Base-by-base conservation (phyloP, 2,329 filamentous ascomycete species). In the Tolypocladium amazonense region DNA sequence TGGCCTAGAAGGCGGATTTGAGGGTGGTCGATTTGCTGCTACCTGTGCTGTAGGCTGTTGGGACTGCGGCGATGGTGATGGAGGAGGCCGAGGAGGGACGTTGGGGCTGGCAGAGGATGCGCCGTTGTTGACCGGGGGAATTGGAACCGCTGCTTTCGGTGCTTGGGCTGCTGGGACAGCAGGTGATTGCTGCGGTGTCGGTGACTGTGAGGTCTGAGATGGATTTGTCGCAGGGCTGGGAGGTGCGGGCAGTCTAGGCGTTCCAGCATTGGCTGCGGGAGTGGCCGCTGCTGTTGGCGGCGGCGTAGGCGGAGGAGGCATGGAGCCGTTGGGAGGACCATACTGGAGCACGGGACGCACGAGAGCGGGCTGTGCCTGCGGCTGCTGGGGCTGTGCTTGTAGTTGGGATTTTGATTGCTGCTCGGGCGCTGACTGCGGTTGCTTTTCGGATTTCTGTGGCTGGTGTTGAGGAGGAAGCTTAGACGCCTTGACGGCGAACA, bases 401-500 rank as follows among this genome's bases (percentile, higher is more conserved):
- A 43, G 20, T 62, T 60, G 57, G 23, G 59, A 41, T 57, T 56
- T 64, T 61, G 56, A 64, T n/a, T 57, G 59, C 52, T 67, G 72
- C 60, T 15, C 59, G 7, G 62, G 45, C 1, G 56, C 18, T 52
- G 58, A 56, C 23, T 61, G 61, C 18, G 56, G 43, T 39, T 58
- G 61, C 30, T 39, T 30, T n/a, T 37, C 59, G 23, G 59, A 35
- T 38, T 62, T 59, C n/a, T 58, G 59, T n/a, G 64, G 60, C 60
- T 61, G 67, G 55, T 68, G 74, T 62, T 72, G 74, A 30, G 75
- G 72, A 43, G 76, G 72, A 30, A 68, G 78, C 64, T 83, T 84
- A 9, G 81, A 78, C 58, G 88, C 86, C 68, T 89, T 88, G 61
- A 91, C 85, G 25, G 83, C 81, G 68, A 81, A 92, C 77, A 92